These are phyloP conservation scores for Mycena alexandri DNA, from an alignment of 768 basidiomycete genomes.

Conservation along the genomic window DNA sequence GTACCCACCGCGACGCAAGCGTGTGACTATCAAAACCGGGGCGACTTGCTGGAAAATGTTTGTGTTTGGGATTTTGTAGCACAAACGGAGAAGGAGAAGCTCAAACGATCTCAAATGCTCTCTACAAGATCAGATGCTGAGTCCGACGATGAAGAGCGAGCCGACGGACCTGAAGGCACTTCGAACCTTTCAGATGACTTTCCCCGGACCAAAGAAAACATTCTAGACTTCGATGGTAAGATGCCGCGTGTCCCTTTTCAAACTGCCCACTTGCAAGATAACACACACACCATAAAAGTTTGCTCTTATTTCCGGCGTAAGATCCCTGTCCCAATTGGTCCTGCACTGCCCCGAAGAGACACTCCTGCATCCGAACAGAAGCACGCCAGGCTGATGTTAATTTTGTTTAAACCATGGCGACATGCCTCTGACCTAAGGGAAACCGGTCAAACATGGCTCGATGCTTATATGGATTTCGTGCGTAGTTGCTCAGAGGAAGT, in stretches of 20 bases:
- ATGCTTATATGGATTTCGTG: neutral
- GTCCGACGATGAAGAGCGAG: neutral
- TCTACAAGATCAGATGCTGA: neutral
- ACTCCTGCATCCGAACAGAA: neutral
- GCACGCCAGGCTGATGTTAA: slow-evolving; percentile 49
- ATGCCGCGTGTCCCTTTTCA: neutral
- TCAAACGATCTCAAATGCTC: neutral
- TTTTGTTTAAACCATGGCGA: slow-evolving; percentile 59
- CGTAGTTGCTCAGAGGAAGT: neutral
- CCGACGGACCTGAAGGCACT: neutral
- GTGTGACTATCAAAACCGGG: slow-evolving; percentile 42
- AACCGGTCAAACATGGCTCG: neutral
- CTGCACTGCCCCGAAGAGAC: slow-evolving; percentile 48
- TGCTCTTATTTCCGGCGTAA: slow-evolving; percentile 5
- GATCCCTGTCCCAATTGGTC: slow-evolving; percentile 52
- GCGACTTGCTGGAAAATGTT: slow-evolving; percentile 33
- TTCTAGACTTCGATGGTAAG: neutral
- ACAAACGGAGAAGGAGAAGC: slow-evolving; percentile 39
- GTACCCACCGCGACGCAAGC: slow-evolving; percentile 35
- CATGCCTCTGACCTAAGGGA: slow-evolving; percentile 40
- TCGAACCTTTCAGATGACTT: neutral
- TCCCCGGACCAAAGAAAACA: neutral
- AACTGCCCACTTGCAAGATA: neutral
- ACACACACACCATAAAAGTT: neutral
- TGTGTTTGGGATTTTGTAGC: slow-evolving; percentile 47